Base-by-base conservation (phyloP, 495 filamentous ascomycete genomes). In the Umbilicaria muhlenbergii region DNA sequence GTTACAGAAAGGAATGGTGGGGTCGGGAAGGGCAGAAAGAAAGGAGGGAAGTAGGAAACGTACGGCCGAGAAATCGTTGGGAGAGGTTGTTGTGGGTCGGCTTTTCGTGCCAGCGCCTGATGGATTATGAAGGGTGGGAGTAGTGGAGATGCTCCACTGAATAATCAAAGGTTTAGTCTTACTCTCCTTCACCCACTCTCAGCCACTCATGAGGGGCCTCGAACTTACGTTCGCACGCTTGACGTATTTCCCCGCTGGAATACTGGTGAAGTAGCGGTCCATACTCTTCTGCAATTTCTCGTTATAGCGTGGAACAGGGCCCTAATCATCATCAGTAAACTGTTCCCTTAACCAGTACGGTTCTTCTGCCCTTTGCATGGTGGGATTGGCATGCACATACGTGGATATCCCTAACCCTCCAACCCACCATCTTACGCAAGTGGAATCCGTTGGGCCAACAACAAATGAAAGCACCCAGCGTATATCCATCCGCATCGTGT, bases 371-470 rank as follows among this genome's bases (percentile, higher is more conserved):
- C 12, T 6, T 16, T 16, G 35, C 35, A 8, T 19, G 0, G 61
- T 57, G 1, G 64, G 58, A 2, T 59, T 58, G 1, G 18, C 5
- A 28, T 28, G 24, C 24, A 28, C 24, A 28, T 28, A 28, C 59
- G 50, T 92, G 86, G 43, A 92, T 83, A 36, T 75, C 70, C 1
- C 69, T 69, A 2, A 91, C 59, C 2, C 64, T 57, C 46, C 70
- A 62, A 0, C 74, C 75, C 10, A 88, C 68, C 52, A 86, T 89
- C 33, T 67, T 43, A 11, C 64, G 55, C 1, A 78, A 73, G 34
- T 78, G 66, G 53, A 89, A 86, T 2, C 85, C 84, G 11, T 73
- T 66, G 0, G 86, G 83, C 48, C 78, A 86, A 56, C 79, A 84
- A 39, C 74, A 74, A 13, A 74, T 62, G 52, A 81, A 89, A 3